Evolutionary conservation across 192 early-diverging fungal species (phyloP), one percentile per base, ranked within the genome.

Genomic region (Jimgerdemannia flammicorona): DNA sequence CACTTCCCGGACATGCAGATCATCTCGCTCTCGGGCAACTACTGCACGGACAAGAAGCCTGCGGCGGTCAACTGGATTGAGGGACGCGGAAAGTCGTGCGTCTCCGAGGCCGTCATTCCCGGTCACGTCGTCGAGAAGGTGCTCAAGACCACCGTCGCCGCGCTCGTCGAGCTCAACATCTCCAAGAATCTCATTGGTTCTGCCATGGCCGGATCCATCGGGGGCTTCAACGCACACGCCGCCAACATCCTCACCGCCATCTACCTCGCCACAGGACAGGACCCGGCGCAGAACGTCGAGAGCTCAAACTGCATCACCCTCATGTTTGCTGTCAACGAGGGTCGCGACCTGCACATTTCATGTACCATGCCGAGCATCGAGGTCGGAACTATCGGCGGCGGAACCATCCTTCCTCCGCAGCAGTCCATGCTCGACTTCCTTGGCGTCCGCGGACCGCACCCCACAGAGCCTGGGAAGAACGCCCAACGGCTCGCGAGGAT

Each of bases 1-100:
- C 74, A 78, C 39, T 97, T 93, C 82, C 87, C 88, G 9, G 87
- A 88, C 59, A 93, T 94, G 89, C 83, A 87, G 70, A 87, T 98
- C 20, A 87, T 97, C 39, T 88, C 95, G 4, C 78, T 98, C 49
- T 92, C 90, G 29, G 96, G 95, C 75, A 98, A 98, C 88, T 98
- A 95, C 80, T 98, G 96, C 77, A 97, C 94, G 0, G 96, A 98
- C 78, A 98, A 98, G 87, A 97, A 97, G 82, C 94, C 96, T 17
- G 95, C 95, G 2, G 95, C 95, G 19, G 95, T 98, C 79, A 98
- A 97, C 88, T 98, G 96, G 96, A 95, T 98, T 78, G 95, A 97
- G 70, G 96, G 96, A 14, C 95, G 96, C 74, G 96, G 96, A 67
- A 98, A 98, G 75, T 96, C 95, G 10, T 92, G 96, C 1, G 94